Conservation (phyloP, 1,284 basidiomycete genomes). For the Chalciporus piperatoides region DNA sequence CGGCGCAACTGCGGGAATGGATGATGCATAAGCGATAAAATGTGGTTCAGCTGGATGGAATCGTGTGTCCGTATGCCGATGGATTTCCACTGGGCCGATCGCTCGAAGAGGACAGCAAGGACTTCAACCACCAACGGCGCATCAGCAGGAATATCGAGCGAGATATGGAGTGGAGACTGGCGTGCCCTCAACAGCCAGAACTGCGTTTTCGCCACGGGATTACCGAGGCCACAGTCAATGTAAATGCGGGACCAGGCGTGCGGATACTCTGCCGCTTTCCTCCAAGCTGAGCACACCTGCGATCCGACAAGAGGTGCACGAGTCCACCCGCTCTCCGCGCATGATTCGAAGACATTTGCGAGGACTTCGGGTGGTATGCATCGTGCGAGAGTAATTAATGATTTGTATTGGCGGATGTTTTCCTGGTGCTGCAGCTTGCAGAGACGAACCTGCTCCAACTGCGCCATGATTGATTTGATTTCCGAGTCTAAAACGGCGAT, state of each 20-base stretch:
- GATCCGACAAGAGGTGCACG: constrained; percentile 53
- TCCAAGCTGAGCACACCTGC: constrained; percentile 60
- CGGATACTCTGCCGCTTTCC: constrained; percentile 48
- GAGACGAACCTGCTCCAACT: constrained; percentile 43
- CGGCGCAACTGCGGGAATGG: constrained; percentile 30
- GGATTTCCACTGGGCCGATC: constrained; percentile 43
- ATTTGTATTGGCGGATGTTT: constrained; percentile 43
- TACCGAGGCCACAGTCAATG: constrained; percentile 44
- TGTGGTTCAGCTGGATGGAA: constrained; percentile 37
- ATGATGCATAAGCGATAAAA: constrained; percentile 37
- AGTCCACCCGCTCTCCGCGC: constrained; percentile 50
- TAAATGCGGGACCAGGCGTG: constrained; percentile 58
- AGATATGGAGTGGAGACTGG: constrained; percentile 41
- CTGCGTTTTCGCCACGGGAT: constrained; percentile 41
- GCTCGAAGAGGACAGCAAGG: constrained; percentile 41
- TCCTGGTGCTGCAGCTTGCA: constrained; percentile 40
- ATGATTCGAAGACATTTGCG: constrained; percentile 50
- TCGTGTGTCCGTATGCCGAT: constrained; percentile 40
- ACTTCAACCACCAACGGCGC: constrained; percentile 29
- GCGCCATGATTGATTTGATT: constrained; percentile 39
- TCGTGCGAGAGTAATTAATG: constrained; percentile 52
- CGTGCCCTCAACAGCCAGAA: constrained; percentile 51
- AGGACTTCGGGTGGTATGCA: constrained; percentile 56
- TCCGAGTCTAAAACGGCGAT: constrained; percentile 42
- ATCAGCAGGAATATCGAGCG: constrained; percentile 39